A percentile compares a stretch with the other conserved stretches of the same genome.
Evolutionary conservation across 345 rosid genomes (phyloP).

Genomic region (Gossypium longicalyx): DNA sequence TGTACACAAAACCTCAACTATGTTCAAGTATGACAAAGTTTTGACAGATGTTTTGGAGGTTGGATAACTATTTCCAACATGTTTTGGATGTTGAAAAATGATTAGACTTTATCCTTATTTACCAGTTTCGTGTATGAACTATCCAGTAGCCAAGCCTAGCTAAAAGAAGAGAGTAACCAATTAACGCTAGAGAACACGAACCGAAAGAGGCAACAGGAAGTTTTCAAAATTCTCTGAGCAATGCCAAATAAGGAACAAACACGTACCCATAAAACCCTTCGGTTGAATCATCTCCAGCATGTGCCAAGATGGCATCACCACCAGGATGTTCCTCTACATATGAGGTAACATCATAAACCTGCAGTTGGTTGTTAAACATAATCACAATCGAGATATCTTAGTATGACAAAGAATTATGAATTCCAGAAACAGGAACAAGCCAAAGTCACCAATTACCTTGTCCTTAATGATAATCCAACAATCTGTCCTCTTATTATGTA

Average conservation of each 20-base stretch:
- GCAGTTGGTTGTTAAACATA: slow-evolving; percentile 13
- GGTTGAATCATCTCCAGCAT: slow-evolving; percentile 94
- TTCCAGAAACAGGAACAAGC: slow-evolving; percentile 4
- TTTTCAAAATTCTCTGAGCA: background rate
- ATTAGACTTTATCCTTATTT: background rate
- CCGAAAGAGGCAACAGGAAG: background rate
- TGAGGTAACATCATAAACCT: slow-evolving; percentile 76
- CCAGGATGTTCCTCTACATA: slow-evolving; percentile 98
- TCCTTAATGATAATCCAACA: slow-evolving; percentile 89
- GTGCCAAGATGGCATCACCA: slow-evolving; percentile 81
- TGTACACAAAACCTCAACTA: background rate
- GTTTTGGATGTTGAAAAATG: background rate
- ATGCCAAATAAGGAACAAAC: slow-evolving; percentile 5
- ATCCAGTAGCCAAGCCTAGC: background rate
- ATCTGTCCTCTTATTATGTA: slow-evolving; percentile 72
- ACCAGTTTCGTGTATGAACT: background rate
- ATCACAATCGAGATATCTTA: background rate
- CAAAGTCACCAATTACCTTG: slow-evolving; percentile 37
- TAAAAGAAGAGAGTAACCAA: background rate
- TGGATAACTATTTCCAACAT: background rate
- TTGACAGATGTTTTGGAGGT: background rate
- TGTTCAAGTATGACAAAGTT: background rate
- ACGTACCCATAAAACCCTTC: slow-evolving; percentile 83
- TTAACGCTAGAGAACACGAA: background rate
- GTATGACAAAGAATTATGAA: background rate